Base-by-base conservation (phyloP, 768 basidiomycete genomes). In the Paxillus involutus region DNA sequence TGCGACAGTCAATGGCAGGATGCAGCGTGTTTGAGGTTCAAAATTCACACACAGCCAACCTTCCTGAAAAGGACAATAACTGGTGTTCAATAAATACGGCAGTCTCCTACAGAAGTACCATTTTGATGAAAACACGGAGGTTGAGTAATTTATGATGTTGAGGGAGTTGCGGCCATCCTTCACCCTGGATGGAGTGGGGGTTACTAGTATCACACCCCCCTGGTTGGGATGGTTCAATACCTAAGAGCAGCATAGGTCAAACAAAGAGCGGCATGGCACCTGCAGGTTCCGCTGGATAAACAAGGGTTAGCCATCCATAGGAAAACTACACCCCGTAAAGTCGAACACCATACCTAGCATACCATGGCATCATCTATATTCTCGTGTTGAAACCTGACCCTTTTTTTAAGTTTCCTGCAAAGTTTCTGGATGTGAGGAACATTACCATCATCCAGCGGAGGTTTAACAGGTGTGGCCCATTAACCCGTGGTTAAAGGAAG, bases 281-380 rank as follows among this genome's bases (percentile, higher is more conserved):
- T 26, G 21, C 21, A 21, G 21, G 21, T 26, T 26, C 6, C 26
- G 26, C 26, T 26, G 26, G 26, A 26, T 19, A 66, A 41, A 14
- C 51, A 50, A 26, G 6, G 26, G 4, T 65, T 52, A 11, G 56
- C 59, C 8, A 51, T 30, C 59, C 64, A 58, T 11, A 64, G 64
- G 26, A 54, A 65, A 16, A 68, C 59, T 59, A 65, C 61, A 17
- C 63, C 60, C 29, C 52, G 44, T 19, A 21, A 21, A 21, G 21
- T 21, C 21, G 21, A 21, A 21, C 21, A 21, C 21, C 3, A 21
- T 21, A 21, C 3, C 21, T 21, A 21, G 21, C 21, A 21, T 21
- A 21, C 3, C 21, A 3, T 21, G 21, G 21, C 21, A 21, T 21
- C 21, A 3, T 21, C 21, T 21, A n/a, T n/a, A n/a, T n/a, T 66